These are phyloP conservation scores for Chaetothyriales sp. DNA, from an alignment of 2,329 filamentous ascomycete species.

Conservation along the genomic window DNA sequence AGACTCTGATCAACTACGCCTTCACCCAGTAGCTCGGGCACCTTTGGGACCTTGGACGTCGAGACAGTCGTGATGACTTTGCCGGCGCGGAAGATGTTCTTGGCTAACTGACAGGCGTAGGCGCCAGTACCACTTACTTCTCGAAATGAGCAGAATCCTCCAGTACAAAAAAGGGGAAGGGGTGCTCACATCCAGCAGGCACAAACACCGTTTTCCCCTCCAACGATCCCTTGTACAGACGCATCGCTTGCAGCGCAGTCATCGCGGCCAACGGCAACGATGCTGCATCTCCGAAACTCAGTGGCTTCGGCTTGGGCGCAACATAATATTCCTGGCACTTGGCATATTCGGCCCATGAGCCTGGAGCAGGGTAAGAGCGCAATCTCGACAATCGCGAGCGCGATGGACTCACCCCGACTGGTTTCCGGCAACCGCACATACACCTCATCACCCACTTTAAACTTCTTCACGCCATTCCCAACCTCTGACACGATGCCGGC, in stretches of 20 bases:
- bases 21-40: slow-evolving; percentile 30
- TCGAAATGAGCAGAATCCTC: slow-evolving; percentile 1
- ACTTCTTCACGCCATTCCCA: slow-evolving; percentile 22
- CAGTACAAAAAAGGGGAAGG: background rate
- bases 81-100: slow-evolving; percentile 35
- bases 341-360: slow-evolving; percentile 28
- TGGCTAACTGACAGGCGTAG: slow-evolving; percentile 37
- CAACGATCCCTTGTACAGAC: slow-evolving; percentile 32
- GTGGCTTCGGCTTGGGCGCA: slow-evolving; percentile 27
- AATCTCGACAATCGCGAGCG: background rate
- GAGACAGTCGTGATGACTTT: slow-evolving; percentile 41
- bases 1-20: slow-evolving; percentile 34
- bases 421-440: slow-evolving; percentile 24
- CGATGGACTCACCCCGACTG: slow-evolving; percentile 20
- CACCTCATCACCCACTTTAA: slow-evolving; percentile 29
- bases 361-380: slow-evolving; percentile 10
- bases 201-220: slow-evolving; percentile 41
- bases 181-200: slow-evolving; percentile 29
- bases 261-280: slow-evolving; percentile 29
- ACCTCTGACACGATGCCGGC: slow-evolving; percentile 27
- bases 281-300: slow-evolving; percentile 32
- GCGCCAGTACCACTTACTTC: slow-evolving; percentile 36
- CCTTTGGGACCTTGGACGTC: slow-evolving; percentile 36
- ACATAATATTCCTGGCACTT: slow-evolving; percentile 23
- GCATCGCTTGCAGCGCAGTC: slow-evolving; percentile 35